Percentiles rank a stretch among this genome's conserved stretches.
These are phyloP conservation scores for Neurospora discreta DNA, from an alignment of 495 filamentous ascomycete genomes.

Conservation along the genomic window DNA sequence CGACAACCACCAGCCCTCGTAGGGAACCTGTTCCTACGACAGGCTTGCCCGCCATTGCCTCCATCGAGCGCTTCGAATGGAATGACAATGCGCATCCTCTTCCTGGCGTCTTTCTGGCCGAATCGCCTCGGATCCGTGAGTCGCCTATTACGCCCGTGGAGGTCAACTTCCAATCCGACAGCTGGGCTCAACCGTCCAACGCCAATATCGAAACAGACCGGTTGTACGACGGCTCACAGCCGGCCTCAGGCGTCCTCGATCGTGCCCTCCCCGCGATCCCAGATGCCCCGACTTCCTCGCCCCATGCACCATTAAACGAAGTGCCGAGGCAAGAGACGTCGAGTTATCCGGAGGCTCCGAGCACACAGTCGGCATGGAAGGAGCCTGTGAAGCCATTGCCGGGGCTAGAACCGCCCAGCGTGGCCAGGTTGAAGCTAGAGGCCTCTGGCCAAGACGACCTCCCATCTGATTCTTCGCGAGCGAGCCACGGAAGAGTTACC, in stretches of 20 bases:
- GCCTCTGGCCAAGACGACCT: background rate
- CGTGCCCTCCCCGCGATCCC: constrained; percentile 25
- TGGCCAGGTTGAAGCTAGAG: constrained; percentile 4
- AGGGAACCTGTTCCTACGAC: constrained; percentile 31
- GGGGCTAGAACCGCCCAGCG: background rate
- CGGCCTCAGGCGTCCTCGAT: constrained; percentile 8
- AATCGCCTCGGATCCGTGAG: constrained; percentile 26
- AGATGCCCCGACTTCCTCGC: constrained; percentile 25
- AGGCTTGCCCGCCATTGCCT: constrained; percentile 10
- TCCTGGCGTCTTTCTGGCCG: constrained; percentile 15
- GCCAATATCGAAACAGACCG: constrained; percentile 28
- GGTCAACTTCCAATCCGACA: constrained; percentile 30
- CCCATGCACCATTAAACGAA: constrained; percentile 24
- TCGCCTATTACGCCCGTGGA: constrained; percentile 31
- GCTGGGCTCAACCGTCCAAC: constrained; percentile 31
- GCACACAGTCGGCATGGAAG: background rate
- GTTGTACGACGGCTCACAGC: constrained; percentile 1
- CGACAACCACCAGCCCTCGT: constrained; percentile 27
- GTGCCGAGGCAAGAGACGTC: constrained; percentile 1
- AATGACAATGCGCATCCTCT: constrained; percentile 21
- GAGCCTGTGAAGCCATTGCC: constrained; percentile 8
- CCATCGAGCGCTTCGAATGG: constrained; percentile 24
- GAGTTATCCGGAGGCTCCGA: background rate
- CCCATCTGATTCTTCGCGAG: background rate
- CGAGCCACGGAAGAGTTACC: constrained; percentile 13